Conservation (phyloP, 306 rosid species). For the Prunus salicina region DNA sequence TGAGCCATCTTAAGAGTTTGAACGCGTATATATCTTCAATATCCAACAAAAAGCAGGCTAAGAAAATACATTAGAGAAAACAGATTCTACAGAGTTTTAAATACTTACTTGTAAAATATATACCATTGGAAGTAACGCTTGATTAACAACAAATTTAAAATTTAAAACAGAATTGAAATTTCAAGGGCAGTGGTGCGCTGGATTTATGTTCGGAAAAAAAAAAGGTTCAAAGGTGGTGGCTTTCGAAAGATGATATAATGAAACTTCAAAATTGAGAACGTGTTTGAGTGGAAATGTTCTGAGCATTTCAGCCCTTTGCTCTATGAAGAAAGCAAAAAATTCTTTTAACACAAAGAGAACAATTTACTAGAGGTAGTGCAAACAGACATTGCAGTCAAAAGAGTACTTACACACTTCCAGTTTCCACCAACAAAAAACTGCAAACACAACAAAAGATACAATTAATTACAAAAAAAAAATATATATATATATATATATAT, state of each 20-base stretch:
- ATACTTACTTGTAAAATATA: neutral
- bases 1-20: neutral
- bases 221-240: neutral
- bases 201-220: neutral
- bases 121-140: neutral
- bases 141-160: neutral
- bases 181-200: neutral
- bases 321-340: neutral
- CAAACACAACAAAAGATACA: slow-evolving; percentile 19
- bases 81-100: neutral
- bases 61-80: neutral
- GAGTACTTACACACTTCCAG: slow-evolving; percentile 93
- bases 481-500: neutral
- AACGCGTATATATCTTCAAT: neutral
- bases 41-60: neutral
- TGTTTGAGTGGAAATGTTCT: neutral
- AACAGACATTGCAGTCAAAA: neutral
- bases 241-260: neutral
- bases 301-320: neutral
- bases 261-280: neutral
- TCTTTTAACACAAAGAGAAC: neutral
- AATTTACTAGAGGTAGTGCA: neutral
- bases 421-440: slow-evolving; percentile 99
- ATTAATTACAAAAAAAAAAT: slow-evolving; percentile 7
- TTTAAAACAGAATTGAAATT: neutral